Conservation (phyloP, 2,329 filamentous ascomycete species). For the Monilinia fructicola region DNA sequence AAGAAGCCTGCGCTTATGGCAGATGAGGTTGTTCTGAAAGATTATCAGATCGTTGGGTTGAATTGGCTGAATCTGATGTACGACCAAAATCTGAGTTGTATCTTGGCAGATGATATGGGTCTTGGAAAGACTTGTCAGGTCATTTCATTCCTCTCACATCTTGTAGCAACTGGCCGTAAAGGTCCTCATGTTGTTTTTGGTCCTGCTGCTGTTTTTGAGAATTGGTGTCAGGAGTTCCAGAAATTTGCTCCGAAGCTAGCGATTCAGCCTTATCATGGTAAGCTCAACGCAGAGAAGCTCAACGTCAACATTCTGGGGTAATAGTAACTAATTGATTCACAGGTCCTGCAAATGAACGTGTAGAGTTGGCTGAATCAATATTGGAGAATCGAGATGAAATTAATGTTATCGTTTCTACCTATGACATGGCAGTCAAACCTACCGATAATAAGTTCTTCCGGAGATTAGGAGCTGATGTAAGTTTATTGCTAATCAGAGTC, state of each 20-base stretch:
- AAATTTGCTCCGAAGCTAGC: constrained; percentile 77
- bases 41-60: constrained; percentile 90
- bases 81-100: constrained; percentile 76
- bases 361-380: constrained; percentile 63
- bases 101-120: constrained; percentile 96
- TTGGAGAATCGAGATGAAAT: constrained; percentile 66
- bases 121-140: constrained; percentile 96
- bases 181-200: constrained; percentile 86
- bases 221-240: constrained; percentile 89
- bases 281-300: not conserved
- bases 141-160: constrained; percentile 83
- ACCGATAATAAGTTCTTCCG: constrained; percentile 64
- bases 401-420: constrained; percentile 71
- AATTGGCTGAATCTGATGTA: constrained; percentile 92
- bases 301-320: not conserved
- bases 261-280: constrained; percentile 66
- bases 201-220: constrained; percentile 89
- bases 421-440: constrained; percentile 60
- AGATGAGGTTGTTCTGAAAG: constrained; percentile 75
- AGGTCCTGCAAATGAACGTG: constrained; percentile 66
- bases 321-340: constrained; percentile 29
- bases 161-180: constrained; percentile 66
- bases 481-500: constrained; percentile 10
- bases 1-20: constrained; percentile 74
- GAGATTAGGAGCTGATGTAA: constrained; percentile 52